phyloP scores from a whole-genome alignment of 371 early-diverging fungal species.

The Mortierella sp. region DNA sequence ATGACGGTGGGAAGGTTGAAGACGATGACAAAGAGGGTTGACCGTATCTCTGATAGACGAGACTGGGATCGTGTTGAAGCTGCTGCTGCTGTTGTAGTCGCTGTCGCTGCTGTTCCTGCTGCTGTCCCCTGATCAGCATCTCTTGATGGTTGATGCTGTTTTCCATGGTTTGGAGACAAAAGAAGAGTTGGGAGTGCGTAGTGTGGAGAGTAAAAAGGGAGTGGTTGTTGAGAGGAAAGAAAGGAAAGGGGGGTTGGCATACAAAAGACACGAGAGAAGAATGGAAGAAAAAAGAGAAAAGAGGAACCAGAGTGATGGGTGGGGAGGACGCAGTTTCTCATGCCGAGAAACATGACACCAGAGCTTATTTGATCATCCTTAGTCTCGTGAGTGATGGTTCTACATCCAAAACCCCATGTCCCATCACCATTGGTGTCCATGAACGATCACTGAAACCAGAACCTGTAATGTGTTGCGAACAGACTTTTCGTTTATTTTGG shows the following conservation, averaged over 20 bases:
- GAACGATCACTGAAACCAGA: background rate
- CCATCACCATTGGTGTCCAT: background rate
- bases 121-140: background rate
- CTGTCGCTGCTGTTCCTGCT: background rate
- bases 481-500: no score
- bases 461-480: no score
- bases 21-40: background rate
- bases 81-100: background rate
- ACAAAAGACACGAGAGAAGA: no score
- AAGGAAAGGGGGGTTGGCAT: no score
- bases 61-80: background rate
- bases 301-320: background rate
- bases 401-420: background rate
- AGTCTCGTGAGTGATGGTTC: background rate
- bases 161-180: background rate
- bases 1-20: background rate
- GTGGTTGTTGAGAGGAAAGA: background rate
- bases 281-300: background rate
- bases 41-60: background rate
- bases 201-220: background rate
- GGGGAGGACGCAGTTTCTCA: background rate
- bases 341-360: background rate
- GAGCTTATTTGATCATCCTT: background rate
- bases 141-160: background rate
- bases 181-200: background rate